phyloP scores from a whole-genome alignment of 805 yeast genomes.

The Jamesozyma jinghongensis region DNA sequence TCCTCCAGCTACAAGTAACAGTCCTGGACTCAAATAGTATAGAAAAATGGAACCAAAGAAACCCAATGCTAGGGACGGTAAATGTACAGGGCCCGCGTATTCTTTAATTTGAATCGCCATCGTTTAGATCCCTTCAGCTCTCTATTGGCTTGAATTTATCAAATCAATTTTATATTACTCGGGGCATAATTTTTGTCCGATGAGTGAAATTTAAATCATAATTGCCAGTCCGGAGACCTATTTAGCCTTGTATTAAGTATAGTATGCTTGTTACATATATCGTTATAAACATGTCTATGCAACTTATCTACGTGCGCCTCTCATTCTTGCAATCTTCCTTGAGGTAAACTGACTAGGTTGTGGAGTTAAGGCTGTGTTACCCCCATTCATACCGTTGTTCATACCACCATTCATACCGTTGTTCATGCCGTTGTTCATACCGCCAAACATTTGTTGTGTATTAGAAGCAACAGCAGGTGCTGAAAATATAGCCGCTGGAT shows the following conservation, averaged over 20 bases:
- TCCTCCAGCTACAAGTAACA: constrained; percentile 19
- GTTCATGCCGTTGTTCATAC: constrained; percentile 1
- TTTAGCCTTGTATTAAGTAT: too few relatives aligned
- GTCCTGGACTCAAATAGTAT: constrained; percentile 18
- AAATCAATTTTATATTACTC: too few relatives aligned
- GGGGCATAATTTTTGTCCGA: too few relatives aligned
- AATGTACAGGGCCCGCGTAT: constrained; percentile 11
- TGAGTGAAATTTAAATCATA: too few relatives aligned
- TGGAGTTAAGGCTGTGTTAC: neutral
- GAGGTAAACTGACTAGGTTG: constrained; percentile 4
- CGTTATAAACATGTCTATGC: neutral
- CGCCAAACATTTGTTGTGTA: constrained; percentile 4
- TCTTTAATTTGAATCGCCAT: neutral
- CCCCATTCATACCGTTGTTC: neutral
- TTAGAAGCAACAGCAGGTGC: constrained; percentile 5
- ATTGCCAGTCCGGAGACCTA: too few relatives aligned
- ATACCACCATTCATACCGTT: constrained; percentile 1
- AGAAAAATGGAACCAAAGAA: constrained; percentile 11
- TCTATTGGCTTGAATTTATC: too few relatives aligned
- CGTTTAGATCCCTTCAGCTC: neutral
- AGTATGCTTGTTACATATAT: too few relatives aligned
- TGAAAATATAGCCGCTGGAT: constrained; percentile 20
- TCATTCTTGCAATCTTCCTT: constrained; percentile 27
- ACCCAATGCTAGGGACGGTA: constrained; percentile 21
- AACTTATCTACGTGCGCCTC: constrained; percentile 21